phyloP scores from a whole-genome alignment of 2,329 filamentous ascomycete species.

The Beauveria sp. region DNA sequence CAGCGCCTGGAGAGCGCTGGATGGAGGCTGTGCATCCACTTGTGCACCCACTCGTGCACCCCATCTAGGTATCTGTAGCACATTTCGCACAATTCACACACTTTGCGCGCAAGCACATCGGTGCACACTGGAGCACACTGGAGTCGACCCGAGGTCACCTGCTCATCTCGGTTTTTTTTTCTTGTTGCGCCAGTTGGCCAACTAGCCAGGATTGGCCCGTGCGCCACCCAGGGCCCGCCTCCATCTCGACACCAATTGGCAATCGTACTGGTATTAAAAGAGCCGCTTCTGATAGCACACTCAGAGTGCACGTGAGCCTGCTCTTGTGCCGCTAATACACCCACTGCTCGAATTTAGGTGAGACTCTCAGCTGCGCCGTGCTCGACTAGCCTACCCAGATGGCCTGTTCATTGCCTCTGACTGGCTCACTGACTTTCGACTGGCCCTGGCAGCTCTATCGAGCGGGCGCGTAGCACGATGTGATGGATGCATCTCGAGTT shows the following conservation, averaged over 20 bases:
- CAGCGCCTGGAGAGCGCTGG: not conserved
- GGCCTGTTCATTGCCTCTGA: not conserved
- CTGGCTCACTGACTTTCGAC: slow-evolving; percentile 1
- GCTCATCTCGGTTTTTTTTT: slow-evolving; percentile 1
- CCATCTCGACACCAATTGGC: not conserved
- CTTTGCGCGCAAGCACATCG: not conserved
- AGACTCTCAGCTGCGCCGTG: not conserved
- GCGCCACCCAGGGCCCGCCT: slow-evolving; percentile 6
- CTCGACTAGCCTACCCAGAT: not conserved
- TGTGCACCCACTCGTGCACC: no score
- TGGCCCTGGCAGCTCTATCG: not conserved
- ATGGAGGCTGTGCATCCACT: not conserved
- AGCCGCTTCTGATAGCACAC: slow-evolving; percentile 9
- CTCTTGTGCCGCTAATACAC: slow-evolving; percentile 1
- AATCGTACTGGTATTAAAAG: not conserved
- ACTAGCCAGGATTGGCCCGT: not conserved
- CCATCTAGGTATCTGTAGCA: no score
- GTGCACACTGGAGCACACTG: not conserved
- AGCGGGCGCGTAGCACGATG: not conserved
- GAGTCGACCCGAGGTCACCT: slow-evolving; percentile 9
- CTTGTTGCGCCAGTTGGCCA: not conserved
- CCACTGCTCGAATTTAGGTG: not conserved
- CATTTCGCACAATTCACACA: no score
- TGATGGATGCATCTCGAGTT: not conserved
- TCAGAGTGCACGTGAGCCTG: slow-evolving; percentile 7